Evolutionary conservation across 148 eudicot genomes (phyloP).

Genomic region (Vaccinium vitisidaea): DNA sequence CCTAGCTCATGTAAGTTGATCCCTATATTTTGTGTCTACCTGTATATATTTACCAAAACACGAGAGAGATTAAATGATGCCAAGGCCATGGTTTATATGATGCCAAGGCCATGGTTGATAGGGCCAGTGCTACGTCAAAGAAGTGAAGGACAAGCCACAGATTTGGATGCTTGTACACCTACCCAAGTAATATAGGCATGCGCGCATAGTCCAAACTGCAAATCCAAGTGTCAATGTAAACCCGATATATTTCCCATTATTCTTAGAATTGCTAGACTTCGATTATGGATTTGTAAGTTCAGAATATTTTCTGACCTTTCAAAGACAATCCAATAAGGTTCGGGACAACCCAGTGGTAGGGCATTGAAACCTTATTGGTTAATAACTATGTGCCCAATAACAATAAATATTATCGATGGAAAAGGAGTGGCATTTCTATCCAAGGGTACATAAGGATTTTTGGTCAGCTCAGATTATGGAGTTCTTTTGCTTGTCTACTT

Average conservation of each 20-base stretch:
- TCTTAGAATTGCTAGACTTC: background rate
- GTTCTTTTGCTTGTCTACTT: background rate
- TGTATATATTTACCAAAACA: background rate
- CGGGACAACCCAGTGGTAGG: background rate
- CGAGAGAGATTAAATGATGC: background rate
- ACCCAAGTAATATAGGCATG: background rate
- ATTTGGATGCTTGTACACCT: background rate
- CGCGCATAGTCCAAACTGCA: too few species aligned
- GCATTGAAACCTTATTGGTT: background rate
- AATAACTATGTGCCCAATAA: background rate
- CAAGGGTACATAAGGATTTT: background rate
- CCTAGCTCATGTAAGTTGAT: conserved; percentile 20
- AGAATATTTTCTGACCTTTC: background rate
- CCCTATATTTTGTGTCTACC: too few species aligned
- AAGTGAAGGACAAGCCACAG: background rate
- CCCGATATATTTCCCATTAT: background rate
- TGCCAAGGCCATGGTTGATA: too few species aligned
- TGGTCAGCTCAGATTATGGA: background rate
- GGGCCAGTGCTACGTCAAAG: background rate
- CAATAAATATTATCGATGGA: background rate
- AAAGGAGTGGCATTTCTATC: background rate
- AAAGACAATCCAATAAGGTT: background rate
- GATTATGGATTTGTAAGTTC: background rate
- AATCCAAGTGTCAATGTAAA: background rate
- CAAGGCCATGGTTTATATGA: background rate